phyloP scores from a whole-genome alignment of 2,329 filamentous ascomycete species.

The Boeremia lycopersici region DNA sequence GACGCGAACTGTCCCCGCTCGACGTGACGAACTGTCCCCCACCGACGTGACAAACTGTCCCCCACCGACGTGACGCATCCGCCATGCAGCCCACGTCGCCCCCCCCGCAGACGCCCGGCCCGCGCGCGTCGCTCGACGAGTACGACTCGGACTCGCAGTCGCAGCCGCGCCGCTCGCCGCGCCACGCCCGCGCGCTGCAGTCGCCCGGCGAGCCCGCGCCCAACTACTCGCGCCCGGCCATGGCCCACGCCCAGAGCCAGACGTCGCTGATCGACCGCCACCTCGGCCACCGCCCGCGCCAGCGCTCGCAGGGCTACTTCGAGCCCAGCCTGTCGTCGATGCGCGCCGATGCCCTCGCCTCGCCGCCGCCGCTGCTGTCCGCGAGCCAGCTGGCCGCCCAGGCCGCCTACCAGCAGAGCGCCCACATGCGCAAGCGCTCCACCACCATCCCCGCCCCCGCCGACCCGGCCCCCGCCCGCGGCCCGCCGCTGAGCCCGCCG shows the following conservation, averaged over 20 bases:
- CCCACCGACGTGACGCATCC: conserved; percentile 5
- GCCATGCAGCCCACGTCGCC: conserved; percentile 42
- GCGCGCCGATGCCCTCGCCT: conserved; percentile 35
- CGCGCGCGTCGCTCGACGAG: conserved; percentile 37
- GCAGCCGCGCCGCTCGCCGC: conserved; percentile 46
- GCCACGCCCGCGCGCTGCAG: conserved; percentile 36
- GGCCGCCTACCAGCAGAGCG: conserved; percentile 70
- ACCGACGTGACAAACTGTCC: too few species aligned
- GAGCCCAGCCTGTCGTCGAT: conserved; percentile 73
- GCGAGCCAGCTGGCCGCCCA: conserved; percentile 83
- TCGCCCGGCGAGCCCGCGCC: conserved; percentile 29
- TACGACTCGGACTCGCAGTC: conserved; percentile 50
- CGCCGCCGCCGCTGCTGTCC: conserved; percentile 54
- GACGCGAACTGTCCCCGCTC: too few species aligned
- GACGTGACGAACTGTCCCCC: too few species aligned
- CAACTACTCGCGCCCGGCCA: conserved; percentile 48
- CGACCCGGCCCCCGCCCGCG: conserved; percentile 26
- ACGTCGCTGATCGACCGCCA: conserved; percentile 19
- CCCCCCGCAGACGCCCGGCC: conserved; percentile 41
- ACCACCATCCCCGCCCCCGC: conserved; percentile 70
- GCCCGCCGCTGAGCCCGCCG: conserved; percentile 61
- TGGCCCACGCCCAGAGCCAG: conserved; percentile 43
- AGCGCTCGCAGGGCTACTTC: conserved; percentile 77
- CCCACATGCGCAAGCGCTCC: conserved; percentile 68
- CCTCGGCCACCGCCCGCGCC: conserved; percentile 64